Base-by-base conservation (phyloP, 352 stramenopile species). In the Pythium plurisporium region DNA sequence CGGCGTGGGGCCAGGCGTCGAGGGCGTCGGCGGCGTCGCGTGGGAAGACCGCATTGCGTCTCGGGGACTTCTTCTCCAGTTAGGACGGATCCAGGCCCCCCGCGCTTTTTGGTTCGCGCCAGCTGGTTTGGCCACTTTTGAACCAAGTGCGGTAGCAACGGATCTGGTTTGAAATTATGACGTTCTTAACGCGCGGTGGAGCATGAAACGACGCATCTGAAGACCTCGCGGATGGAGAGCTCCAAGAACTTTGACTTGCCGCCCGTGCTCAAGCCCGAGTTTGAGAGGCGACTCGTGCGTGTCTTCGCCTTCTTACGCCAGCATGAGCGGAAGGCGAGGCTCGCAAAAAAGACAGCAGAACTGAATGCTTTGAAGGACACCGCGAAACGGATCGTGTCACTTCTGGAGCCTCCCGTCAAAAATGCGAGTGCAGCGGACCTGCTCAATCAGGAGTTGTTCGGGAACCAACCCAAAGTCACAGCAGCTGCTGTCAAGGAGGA, bases 281-380 rank as follows among this genome's bases (percentile, higher is more conserved):
- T 63, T 19, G 65, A 73, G 30, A 58, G 71, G 50, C 73, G 74
- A 37, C 55, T 89, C 43, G 54, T 76, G 55, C 72, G 74, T 6
- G 60, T 79, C 15, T 86, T 89, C 38, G 74, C 64, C 52, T 74
- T 78, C 33, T 56, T 86, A 14, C 70, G 76, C 7, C 76, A 86
- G 59, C 73, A 86, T 46, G 74, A 85, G 23, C 67, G 73, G 33
- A 87, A 86, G 69, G 37, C 74, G 15, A 70, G 57, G 22, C 63
- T 75, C 7, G 56, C 64, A 31, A 70, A 53, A 26, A 61, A 62
- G 29, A 29, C 33, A 2, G 55, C 56, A 9, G 62, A 69, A 44
- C 20, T 69, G 23, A 55, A 38, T 22, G 14, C 48, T 9, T 20
- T 67, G 11, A 52, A 52, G 41, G 55, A 51, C 45, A n/a, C 37